Evolutionary conservation across 495 filamentous ascomycete genomes (phyloP).

Genomic region (Neurospora sp.): DNA sequence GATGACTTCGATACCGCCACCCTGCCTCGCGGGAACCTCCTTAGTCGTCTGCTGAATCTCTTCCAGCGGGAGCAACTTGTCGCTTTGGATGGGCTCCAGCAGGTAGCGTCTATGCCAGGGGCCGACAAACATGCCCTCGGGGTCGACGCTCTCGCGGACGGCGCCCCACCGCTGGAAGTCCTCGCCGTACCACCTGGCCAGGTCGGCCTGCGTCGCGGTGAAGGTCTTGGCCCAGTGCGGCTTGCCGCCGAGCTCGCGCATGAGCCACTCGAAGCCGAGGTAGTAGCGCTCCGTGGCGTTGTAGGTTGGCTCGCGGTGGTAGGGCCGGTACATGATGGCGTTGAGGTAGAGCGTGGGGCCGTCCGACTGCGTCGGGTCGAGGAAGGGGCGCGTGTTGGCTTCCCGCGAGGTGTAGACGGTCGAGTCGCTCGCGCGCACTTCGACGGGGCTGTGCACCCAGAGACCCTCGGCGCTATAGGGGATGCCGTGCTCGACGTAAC

Average conservation of each 20-base stretch:
- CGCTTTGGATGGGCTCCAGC: conserved; percentile 27
- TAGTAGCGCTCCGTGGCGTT: conserved; percentile 61
- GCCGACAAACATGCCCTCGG: conserved; percentile 83
- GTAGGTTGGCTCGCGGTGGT: conserved; percentile 70
- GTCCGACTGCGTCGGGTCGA: conserved; percentile 56
- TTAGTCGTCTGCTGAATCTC: conserved; percentile 20
- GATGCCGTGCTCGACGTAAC: conserved; percentile 55
- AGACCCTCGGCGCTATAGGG: conserved; percentile 69
- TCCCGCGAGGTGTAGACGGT: conserved; percentile 31
- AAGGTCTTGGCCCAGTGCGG: conserved; percentile 99
- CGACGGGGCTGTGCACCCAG: conserved; percentile 87
- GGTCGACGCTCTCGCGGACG: conserved; percentile 66
- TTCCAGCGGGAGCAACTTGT: conserved; percentile 25
- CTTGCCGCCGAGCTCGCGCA: conserved; percentile 79
- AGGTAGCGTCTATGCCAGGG: conserved; percentile 76
- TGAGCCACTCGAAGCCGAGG: conserved; percentile 88
- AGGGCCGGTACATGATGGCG: conserved; percentile 89
- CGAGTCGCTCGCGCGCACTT: conserved; percentile 79
- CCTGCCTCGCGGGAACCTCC: background rate
- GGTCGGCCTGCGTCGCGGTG: conserved; percentile 44
- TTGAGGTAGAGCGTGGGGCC: conserved; percentile 88
- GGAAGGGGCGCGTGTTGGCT: conserved; percentile 51
- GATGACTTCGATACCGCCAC: conserved; percentile 19
- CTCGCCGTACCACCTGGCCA: conserved; percentile 42
- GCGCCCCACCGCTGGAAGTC: conserved; percentile 53